Evolutionary conservation across 345 rosid genomes (phyloP), one percentile per base, ranked within the genome.

Genomic region (Passiflora organensis): DNA sequence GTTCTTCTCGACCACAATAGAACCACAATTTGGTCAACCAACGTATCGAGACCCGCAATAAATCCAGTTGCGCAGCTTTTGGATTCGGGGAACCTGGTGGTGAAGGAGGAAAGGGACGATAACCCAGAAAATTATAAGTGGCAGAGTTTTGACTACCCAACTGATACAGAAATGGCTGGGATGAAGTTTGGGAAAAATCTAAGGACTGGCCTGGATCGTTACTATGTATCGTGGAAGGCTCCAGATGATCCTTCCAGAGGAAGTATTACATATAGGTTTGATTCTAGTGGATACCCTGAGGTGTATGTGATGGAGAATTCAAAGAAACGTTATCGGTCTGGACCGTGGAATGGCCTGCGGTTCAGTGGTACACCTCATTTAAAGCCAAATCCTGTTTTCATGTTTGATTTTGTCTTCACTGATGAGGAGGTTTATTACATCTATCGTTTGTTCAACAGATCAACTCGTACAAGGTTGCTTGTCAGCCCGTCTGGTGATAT

Each of bases 221-320:
- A 15, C 18, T 32, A 73, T 45, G 64, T 64, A 25, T 79, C 81
- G 3, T 76, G 81, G 84, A 79, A 55, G 60, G 53, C 63, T 45
- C 15, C 19, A 2, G 32, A 38, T 0, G 66, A 79, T 71, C 81
- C 81, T 44, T 73, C 84, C 0, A 54, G 59, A 2, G 84, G 84
- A 0, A 51, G 68, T 8, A 67, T 43, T 32, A 11, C 55, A 11
- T 18, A 21, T 13, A 21, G 6, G 42, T 10, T 73, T 0, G 59
- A 70, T 32, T 38, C 63, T 1, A 43, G 32, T 58, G 77, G 63
- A 12, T 71, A 67, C 28, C 68, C 78, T 15, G 73, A 79, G 44
- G 3, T 9, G 4, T 11, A 32, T 38, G 48, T 48, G 15, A 48
- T 37, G 39, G 43, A 24, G 58, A 72, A 62, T 23, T 58, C 71